Conservation (phyloP, 495 filamentous ascomycete species). For the Penicillium paxilli region DNA sequence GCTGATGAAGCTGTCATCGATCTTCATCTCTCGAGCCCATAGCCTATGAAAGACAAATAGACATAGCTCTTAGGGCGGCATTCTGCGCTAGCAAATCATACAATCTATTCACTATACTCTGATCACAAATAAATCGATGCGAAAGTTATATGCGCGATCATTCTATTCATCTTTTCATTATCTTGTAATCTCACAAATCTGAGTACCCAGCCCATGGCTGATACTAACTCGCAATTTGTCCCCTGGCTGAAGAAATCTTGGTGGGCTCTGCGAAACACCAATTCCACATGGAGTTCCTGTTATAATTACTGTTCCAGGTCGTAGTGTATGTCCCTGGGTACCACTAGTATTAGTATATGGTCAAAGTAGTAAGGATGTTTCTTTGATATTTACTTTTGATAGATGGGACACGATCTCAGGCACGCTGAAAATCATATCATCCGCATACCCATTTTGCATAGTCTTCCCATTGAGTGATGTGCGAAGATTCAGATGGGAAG, state of each 20-base stretch:
- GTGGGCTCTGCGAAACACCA: slow-evolving; percentile 13
- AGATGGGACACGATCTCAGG: slow-evolving; percentile 65
- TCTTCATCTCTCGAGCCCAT: not conserved
- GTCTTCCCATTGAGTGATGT: slow-evolving; percentile 64
- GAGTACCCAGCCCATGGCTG: slow-evolving; percentile 9
- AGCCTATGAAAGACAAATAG: too few relatives aligned
- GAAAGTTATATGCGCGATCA: too few relatives aligned
- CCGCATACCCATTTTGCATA: slow-evolving; percentile 52
- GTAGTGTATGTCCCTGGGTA: slow-evolving; percentile 12
- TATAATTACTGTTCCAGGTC: slow-evolving; percentile 14
- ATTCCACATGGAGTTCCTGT: slow-evolving; percentile 20
- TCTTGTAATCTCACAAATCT: slow-evolving; percentile 7
- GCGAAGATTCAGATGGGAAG: not conserved
- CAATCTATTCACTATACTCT: too few relatives aligned
- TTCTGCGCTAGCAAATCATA: too few relatives aligned
- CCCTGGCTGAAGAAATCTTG: slow-evolving; percentile 11
- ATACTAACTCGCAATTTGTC: slow-evolving; percentile 12
- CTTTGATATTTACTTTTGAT: slow-evolving; percentile 46
- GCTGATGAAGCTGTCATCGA: slow-evolving; percentile 15
- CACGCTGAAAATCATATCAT: slow-evolving; percentile 71
- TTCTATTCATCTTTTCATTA: not conserved
- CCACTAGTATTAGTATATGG: too few relatives aligned
- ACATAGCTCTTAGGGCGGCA: not conserved
- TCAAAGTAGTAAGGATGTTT: not conserved
- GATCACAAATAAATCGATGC: too few relatives aligned